Evolutionary conservation across 257 asterid species (phyloP), one percentile per base, ranked within the genome.

Genomic region (Solanum sitiens): DNA sequence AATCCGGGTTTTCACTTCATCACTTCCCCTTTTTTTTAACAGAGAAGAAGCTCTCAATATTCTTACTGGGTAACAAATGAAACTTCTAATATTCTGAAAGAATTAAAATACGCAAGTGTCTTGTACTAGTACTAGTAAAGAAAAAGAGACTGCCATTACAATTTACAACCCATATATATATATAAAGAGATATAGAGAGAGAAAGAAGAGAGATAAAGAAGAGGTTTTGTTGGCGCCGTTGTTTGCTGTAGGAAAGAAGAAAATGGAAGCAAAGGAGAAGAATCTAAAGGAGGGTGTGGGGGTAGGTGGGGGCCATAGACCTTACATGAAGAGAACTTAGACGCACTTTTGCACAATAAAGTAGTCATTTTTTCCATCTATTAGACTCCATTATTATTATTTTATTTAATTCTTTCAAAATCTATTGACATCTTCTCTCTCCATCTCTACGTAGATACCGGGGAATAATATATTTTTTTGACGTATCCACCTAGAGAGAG

Each of bases 291-390:
- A 56, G n/a, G 65, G 65, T 3, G 7, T 2, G 45, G 98, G 93
- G 25, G 39, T 40, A 40, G 21, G 7, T 1, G 37, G 98, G 94
- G 93, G n/a, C 92, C 92, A n/a, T 71, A 83, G 45, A 5, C 83
- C 71, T 90, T 91, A 93, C 96, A 96, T 96, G 94, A 93, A 92
- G 95, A 92, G 98, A 94, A 96, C 96, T 94, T 96, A 47, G 98
- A 96, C 98, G 90, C 95, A 90, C 90, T 95, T 94, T 87, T 91
- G 88, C 61, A 86, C 45, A 87, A 45, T 76, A 91, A 90, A 91
- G 95, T 91, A 79, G 16, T 76, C 61, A 53, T 42, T 42, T 42
- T 42, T 25, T n/a, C 53, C 61, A 76, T 76, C 83, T 76, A 23
- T 7, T 25, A 75, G 13, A 76, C 40, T 80, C 85, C 42, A 80